Percentiles rank a stretch among this genome's conserved stretches.
phyloP scores from a whole-genome alignment of 352 stramenopile species.

The Pythium phragmitis region DNA sequence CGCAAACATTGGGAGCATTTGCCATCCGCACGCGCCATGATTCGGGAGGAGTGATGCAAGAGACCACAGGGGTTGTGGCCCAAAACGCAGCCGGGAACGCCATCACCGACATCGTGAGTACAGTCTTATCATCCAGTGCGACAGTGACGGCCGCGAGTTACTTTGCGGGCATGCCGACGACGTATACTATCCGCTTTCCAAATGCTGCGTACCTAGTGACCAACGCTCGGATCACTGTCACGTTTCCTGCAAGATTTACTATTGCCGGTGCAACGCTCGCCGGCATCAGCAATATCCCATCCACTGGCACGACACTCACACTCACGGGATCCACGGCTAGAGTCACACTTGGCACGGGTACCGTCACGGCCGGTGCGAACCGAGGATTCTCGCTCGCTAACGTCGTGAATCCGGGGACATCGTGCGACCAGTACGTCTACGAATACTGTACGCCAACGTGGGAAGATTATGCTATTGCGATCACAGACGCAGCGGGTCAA shows the following conservation, averaged over 20 bases:
- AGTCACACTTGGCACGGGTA: constrained; percentile 36
- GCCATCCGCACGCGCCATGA: constrained; percentile 44
- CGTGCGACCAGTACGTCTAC: constrained; percentile 55
- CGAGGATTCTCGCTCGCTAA: constrained; percentile 41
- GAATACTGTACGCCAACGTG: constrained; percentile 48
- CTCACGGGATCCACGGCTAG: constrained; percentile 17
- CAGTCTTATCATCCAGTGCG: constrained; percentile 31
- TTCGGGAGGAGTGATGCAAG: constrained; percentile 39
- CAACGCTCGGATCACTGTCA: constrained; percentile 38
- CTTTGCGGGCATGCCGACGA: constrained; percentile 40
- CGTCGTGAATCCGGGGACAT: constrained; percentile 58
- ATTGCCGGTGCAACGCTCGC: constrained; percentile 30
- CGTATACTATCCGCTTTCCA: constrained; percentile 42
- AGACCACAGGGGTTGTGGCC: constrained; percentile 23
- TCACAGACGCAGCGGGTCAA: constrained; percentile 40
- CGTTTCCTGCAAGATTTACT: constrained; percentile 45
- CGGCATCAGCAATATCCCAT: constrained; percentile 33
- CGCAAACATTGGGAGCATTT: constrained; percentile 35
- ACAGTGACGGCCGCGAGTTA: constrained; percentile 42
- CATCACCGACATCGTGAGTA: constrained; percentile 29
- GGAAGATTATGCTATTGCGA: constrained; percentile 40
- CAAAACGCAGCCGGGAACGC: background rate
- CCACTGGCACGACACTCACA: constrained; percentile 30
- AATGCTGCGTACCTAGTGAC: constrained; percentile 44
- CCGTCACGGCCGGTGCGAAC: constrained; percentile 34